These are phyloP conservation scores for Capsicum baccatum DNA, from an alignment of 257 asterid genomes.

Conservation along the genomic window DNA sequence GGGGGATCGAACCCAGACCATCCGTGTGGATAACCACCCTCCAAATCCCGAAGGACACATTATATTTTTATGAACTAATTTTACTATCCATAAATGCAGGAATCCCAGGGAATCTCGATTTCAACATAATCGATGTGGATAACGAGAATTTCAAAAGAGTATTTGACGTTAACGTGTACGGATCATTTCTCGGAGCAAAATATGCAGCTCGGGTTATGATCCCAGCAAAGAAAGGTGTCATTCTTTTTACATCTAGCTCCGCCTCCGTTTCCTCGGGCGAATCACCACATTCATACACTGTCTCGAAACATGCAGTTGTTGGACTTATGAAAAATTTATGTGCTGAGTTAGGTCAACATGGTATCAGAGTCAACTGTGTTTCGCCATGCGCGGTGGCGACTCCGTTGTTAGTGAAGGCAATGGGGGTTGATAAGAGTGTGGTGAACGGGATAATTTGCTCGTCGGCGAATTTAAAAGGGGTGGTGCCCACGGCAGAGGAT, in stretches of 20 bases:
- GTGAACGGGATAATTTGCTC: slow-evolving; percentile 58
- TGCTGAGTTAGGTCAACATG: slow-evolving; percentile 73
- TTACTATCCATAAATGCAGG: slow-evolving; percentile 47
- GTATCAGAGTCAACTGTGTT: slow-evolving; percentile 68
- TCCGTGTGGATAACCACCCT: too few species aligned
- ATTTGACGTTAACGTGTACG: slow-evolving; percentile 70
- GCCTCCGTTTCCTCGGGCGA: slow-evolving; percentile 64
- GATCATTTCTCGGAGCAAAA: slow-evolving; percentile 70
- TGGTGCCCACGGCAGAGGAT: slow-evolving; percentile 58
- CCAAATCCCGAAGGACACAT: not conserved
- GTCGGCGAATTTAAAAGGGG: slow-evolving; percentile 71
- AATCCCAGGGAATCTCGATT: slow-evolving; percentile 58
- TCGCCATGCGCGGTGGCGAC: slow-evolving; percentile 85
- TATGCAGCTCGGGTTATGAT: slow-evolving; percentile 79
- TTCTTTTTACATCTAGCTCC: slow-evolving; percentile 63
- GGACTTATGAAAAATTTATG: slow-evolving; percentile 69
- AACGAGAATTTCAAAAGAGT: slow-evolving; percentile 63
- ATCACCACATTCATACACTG: slow-evolving; percentile 64
- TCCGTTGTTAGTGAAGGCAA: slow-evolving; percentile 53
- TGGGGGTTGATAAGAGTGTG: slow-evolving; percentile 52
- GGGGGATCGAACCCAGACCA: too few species aligned
- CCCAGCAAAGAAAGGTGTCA: slow-evolving; percentile 64
- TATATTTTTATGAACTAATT: not conserved
- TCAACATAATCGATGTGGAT: slow-evolving; percentile 52
- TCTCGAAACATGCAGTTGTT: slow-evolving; percentile 74